Evolutionary conservation across 306 rosid species (phyloP).

Genomic region (Prosopis cineraria): DNA sequence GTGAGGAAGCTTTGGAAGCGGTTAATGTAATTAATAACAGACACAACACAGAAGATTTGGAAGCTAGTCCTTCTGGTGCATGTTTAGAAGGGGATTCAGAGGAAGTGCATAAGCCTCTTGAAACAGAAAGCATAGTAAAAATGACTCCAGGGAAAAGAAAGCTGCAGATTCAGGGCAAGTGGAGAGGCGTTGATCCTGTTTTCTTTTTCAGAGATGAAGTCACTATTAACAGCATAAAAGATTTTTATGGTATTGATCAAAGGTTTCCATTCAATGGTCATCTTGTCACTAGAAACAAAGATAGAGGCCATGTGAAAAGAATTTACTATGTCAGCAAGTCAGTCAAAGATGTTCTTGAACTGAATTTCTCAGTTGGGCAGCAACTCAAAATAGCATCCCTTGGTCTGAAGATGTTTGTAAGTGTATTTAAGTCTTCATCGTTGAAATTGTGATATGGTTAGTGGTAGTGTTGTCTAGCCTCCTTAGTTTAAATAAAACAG

Average conservation of each 20-base stretch:
- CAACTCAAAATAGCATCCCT: constrained; percentile 86
- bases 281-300: constrained; percentile 78
- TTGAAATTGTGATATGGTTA: not conserved
- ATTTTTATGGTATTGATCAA: constrained; percentile 75
- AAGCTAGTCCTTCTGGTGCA: constrained; percentile 33
- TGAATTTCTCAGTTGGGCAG: constrained; percentile 82
- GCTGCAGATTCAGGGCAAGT: constrained; percentile 72
- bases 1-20: constrained; percentile 45
- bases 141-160: constrained; percentile 66
- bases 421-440: constrained; percentile 41
- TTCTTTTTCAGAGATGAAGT: constrained; percentile 81
- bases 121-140: constrained; percentile 44
- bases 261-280: constrained; percentile 74
- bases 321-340: constrained; percentile 82
- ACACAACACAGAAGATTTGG: constrained; percentile 37
- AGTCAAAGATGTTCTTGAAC: constrained; percentile 77
- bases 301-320: constrained; percentile 77
- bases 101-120: constrained; percentile 42
- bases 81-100: constrained; percentile 46
- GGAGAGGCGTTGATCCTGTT: constrained; percentile 96
- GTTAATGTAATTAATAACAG: constrained; percentile 51
- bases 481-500: not conserved
- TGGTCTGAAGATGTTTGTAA: constrained; percentile 94
- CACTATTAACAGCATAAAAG: constrained; percentile 59
- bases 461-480: not conserved